These are phyloP conservation scores for Populus tomentosa DNA, from an alignment of 441 rosid genomes.

Conservation along the genomic window DNA sequence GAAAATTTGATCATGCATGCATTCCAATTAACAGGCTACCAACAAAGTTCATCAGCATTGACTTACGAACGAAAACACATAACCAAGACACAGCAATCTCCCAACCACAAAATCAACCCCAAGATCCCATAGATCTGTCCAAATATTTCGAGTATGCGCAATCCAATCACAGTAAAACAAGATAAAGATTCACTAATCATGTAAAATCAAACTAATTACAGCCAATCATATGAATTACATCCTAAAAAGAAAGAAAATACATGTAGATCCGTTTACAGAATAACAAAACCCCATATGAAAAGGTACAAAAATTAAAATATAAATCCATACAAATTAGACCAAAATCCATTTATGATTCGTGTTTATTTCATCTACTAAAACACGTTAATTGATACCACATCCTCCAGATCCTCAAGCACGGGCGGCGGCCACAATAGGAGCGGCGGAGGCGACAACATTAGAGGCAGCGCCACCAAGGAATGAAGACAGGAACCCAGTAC, in stretches of 20 bases:
- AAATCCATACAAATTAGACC: conserved; percentile 4
- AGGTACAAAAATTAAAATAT: not conserved
- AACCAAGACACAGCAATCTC: no score
- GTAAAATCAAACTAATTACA: not conserved
- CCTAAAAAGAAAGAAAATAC: not conserved
- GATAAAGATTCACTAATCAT: not conserved
- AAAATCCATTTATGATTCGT: not conserved
- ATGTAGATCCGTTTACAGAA: not conserved
- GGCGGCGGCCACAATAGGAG: conserved; percentile 36
- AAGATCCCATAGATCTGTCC: not conserved
- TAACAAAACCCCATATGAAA: not conserved
- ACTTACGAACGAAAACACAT: no score
- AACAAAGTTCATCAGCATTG: no score
- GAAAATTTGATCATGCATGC: no score
- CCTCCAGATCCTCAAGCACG: conserved; percentile 26
- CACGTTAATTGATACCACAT: not conserved
- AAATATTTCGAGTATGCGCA: not conserved
- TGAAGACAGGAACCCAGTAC: conserved; percentile 52
- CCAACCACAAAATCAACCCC: no score
- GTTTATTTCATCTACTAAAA: conserved; percentile 11
- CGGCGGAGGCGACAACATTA: conserved; percentile 40
- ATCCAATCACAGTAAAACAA: not conserved
- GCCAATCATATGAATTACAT: not conserved
- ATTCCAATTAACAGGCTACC: no score
- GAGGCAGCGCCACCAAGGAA: conserved; percentile 55